A percentile compares a stretch with the other conserved stretches of the same genome.
Conservation (phyloP, 352 stramenopile genomes). For the Phytophthora citricola region DNA sequence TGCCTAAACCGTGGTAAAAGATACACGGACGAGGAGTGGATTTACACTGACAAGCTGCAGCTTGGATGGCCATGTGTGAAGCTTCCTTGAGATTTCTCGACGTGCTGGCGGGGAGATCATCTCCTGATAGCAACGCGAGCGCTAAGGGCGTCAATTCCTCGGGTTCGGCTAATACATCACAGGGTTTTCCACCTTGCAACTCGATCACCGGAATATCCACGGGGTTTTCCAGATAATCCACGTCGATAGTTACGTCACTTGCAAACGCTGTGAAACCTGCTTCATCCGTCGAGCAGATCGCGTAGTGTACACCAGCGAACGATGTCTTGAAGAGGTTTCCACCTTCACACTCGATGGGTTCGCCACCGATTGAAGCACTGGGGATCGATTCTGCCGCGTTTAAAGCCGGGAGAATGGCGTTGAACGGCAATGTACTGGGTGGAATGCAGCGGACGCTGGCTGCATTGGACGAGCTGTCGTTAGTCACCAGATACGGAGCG, state of each 20-base stretch:
- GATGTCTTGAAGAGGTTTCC: conserved; percentile 33
- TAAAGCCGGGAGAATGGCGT: conserved; percentile 25
- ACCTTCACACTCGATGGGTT: conserved; percentile 29
- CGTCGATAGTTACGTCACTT: conserved; percentile 40
- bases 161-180: conserved; percentile 4
- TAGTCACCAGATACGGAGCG: conserved; percentile 30
- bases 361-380: conserved; percentile 9
- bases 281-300: conserved; percentile 26
- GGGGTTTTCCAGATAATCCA: conserved; percentile 24
- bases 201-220: conserved; percentile 6
- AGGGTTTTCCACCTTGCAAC: conserved; percentile 14
- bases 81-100: conserved; percentile 22
- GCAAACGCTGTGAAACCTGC: conserved; percentile 35
- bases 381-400: conserved; percentile 22
- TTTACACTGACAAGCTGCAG: conserved; percentile 24
- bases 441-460: conserved; percentile 26
- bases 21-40: conserved; percentile 34
- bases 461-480: conserved; percentile 13
- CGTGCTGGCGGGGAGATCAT: conserved; percentile 4
- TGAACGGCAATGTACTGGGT: conserved; percentile 21
- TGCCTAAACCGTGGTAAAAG: conserved; percentile 37
- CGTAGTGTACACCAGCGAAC: conserved; percentile 35
- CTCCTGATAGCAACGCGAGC: conserved; percentile 22
- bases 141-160: conserved; percentile 7
- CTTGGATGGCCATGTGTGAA: conserved; percentile 23